phyloP scores from a whole-genome alignment of 345 rosid species.

The Erucastrum elatum region DNA sequence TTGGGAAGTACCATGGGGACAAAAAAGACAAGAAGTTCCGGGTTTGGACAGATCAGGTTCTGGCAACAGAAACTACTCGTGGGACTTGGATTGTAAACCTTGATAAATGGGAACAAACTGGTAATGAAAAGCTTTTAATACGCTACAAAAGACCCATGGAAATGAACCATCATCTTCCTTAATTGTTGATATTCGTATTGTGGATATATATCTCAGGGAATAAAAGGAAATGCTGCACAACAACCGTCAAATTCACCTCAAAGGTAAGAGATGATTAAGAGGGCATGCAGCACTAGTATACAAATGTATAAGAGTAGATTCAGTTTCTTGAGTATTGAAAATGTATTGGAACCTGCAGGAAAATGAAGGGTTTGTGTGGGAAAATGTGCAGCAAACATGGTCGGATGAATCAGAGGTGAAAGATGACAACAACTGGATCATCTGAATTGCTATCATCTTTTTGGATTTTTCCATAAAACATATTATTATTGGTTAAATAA shows the following conservation, averaged over 20 bases:
- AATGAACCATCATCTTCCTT: not conserved
- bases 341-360: slow-evolving; percentile 39
- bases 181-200: not conserved
- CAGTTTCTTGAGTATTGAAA: slow-evolving; percentile 15
- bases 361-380: slow-evolving; percentile 43
- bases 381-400: slow-evolving; percentile 76
- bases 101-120: slow-evolving; percentile 74
- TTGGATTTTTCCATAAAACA: not conserved
- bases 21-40: slow-evolving; percentile 59
- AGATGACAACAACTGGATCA: slow-evolving; percentile 47
- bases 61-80: slow-evolving; percentile 52
- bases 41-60: slow-evolving; percentile 81
- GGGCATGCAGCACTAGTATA: not conserved
- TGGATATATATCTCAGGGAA: slow-evolving; percentile 48
- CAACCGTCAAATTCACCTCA: slow-evolving; percentile 47
- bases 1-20: slow-evolving; percentile 68
- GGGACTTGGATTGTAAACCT: slow-evolving; percentile 71
- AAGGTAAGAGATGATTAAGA: slow-evolving; percentile 48
- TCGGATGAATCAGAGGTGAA: slow-evolving; percentile 49
- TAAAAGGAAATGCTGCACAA: slow-evolving; percentile 57
- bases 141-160: not conserved
- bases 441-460: slow-evolving; percentile 3
- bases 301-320: not conserved
- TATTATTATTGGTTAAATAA: slow-evolving; percentile 10
- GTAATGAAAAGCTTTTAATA: slow-evolving; percentile 40